A percentile compares a stretch with the other conserved stretches of the same genome.
Conservation (phyloP, 768 basidiomycete genomes). For the Grammothele lineata region DNA sequence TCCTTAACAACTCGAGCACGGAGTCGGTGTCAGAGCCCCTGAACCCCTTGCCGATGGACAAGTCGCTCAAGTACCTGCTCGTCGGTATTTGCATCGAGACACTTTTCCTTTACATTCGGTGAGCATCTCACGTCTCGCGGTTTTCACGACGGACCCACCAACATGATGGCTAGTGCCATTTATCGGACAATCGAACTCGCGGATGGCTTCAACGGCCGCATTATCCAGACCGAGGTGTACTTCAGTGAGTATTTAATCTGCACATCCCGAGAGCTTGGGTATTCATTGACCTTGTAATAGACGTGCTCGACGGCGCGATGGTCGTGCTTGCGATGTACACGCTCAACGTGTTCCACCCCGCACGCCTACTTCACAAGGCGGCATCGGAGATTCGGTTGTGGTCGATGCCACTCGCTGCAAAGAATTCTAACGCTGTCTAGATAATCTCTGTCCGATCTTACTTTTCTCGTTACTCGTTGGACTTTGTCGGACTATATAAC, state of each 20-base stretch:
- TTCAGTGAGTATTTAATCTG: constrained; percentile 43
- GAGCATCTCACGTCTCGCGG: no score
- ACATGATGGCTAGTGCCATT: constrained; percentile 28
- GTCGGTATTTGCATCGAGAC: constrained; percentile 4
- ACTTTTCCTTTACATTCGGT: constrained; percentile 13
- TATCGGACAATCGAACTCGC: constrained; percentile 47
- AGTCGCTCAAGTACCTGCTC: constrained; percentile 3
- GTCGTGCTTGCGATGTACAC: constrained; percentile 39
- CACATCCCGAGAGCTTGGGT: no score
- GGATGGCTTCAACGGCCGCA: constrained; percentile 45
- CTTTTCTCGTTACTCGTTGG: no score
- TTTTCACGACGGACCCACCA: background rate
- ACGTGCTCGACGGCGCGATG: constrained; percentile 46
- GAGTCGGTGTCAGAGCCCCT: background rate
- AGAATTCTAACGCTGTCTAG: no score
- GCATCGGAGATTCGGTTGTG: no score
- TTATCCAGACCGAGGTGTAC: constrained; percentile 43
- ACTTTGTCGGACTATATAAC: no score
- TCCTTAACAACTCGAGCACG: background rate
- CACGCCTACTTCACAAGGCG: constrained; percentile 22
- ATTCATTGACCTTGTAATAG: no score
- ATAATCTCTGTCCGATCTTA: no score
- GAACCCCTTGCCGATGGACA: background rate
- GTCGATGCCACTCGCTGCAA: no score
- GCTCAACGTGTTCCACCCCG: constrained; percentile 43